phyloP scores from a whole-genome alignment of 495 filamentous ascomycete genomes.

The Hypoxylon trugodes region DNA sequence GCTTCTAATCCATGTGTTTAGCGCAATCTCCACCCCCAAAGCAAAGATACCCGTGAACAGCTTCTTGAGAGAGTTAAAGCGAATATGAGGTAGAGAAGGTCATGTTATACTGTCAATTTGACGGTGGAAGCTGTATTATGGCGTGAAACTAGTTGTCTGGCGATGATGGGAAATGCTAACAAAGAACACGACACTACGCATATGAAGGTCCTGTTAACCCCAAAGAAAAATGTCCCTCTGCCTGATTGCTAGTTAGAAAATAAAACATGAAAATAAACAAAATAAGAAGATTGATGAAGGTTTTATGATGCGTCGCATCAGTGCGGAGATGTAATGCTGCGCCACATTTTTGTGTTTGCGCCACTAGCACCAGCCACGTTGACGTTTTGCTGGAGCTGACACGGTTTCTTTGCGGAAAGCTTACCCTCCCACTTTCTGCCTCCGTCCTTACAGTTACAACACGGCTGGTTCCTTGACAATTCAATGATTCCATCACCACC shows the following conservation, averaged over 20 bases:
- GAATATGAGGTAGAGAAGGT: conserved; percentile 66
- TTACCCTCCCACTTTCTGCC: neutral
- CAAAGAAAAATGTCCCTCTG: too few relatives aligned
- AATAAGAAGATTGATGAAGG: too few relatives aligned
- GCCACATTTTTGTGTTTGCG: conserved; percentile 17
- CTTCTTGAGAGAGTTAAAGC: conserved; percentile 81
- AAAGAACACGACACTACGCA: too few relatives aligned
- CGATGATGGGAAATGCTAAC: too few relatives aligned
- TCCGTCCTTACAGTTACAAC: too few relatives aligned
- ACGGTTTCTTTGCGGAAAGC: conserved; percentile 35
- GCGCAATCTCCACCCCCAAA: conserved; percentile 76
- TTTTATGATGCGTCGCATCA: too few relatives aligned
- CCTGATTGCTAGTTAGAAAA: too few relatives aligned
- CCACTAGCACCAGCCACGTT: conserved; percentile 33
- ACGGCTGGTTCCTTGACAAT: too few relatives aligned
- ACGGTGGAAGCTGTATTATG: neutral
- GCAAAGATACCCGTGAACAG: conserved; percentile 74
- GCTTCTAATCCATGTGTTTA: conserved; percentile 43
- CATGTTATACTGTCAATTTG: neutral
- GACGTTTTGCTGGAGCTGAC: conserved; percentile 31
- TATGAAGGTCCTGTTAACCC: too few relatives aligned
- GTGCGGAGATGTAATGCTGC: too few relatives aligned
- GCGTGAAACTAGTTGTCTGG: neutral
- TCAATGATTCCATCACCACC: conserved; percentile 28
- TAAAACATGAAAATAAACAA: too few relatives aligned